These are phyloP conservation scores for Ophiosphaerella herpotricha DNA, from an alignment of 2,329 filamentous ascomycete species.

Conservation along the genomic window DNA sequence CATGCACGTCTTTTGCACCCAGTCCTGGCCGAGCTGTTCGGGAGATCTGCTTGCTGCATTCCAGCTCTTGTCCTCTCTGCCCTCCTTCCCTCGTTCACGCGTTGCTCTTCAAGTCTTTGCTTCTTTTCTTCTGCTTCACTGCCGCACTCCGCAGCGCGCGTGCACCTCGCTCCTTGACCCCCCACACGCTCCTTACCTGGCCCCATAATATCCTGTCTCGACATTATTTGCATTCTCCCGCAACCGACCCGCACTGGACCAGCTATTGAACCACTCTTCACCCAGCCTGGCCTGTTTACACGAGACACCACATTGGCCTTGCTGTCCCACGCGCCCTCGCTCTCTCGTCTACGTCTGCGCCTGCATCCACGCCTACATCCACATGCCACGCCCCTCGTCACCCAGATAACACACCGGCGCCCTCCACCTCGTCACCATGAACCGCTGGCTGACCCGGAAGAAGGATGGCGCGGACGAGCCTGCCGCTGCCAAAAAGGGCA, in stretches of 20 bases:
- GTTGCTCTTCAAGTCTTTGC: neutral
- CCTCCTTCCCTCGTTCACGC: slow-evolving; percentile 23
- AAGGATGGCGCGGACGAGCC: slow-evolving; percentile 53
- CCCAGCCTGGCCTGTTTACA: neutral
- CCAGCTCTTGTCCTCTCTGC: slow-evolving; percentile 14
- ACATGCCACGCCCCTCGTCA: slow-evolving; percentile 3
- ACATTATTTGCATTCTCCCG: slow-evolving; percentile 15
- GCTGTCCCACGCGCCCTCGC: too few species aligned
- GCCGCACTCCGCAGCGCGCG: slow-evolving; percentile 30
- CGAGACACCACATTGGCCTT: neutral
- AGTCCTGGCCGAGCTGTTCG: slow-evolving; percentile 15
- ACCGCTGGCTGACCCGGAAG: slow-evolving; percentile 76
- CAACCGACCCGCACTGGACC: slow-evolving; percentile 14
- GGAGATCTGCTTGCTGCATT: slow-evolving; percentile 27
- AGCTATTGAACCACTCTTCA: slow-evolving; percentile 3
- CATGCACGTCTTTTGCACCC: slow-evolving; percentile 19
- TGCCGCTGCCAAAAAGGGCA: slow-evolving; percentile 39
- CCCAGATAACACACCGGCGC: slow-evolving; percentile 8
- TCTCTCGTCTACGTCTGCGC: too few species aligned
- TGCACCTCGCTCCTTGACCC: slow-evolving; percentile 27
- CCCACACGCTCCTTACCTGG: slow-evolving; percentile 27
- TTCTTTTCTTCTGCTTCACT: slow-evolving; percentile 5
- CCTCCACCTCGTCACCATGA: slow-evolving; percentile 60
- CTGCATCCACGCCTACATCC: too few species aligned
- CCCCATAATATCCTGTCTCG: slow-evolving; percentile 22